Evolutionary conservation across 371 early-diverging fungal species (phyloP), one percentile per base, ranked within the genome.

Genomic region (Mucor circinelloides): DNA sequence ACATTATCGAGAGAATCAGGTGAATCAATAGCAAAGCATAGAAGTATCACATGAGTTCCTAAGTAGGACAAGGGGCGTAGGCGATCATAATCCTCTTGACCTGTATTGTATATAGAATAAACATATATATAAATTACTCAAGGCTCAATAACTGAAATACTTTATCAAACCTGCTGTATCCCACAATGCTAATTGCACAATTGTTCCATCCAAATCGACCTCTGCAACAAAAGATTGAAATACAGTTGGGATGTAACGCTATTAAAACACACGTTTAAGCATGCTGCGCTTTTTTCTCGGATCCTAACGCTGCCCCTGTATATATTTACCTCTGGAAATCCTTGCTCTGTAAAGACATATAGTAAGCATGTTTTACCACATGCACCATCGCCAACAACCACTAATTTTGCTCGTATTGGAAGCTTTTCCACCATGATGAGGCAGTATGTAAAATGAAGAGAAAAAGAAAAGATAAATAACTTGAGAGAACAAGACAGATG

Each of bases 341-440:
- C 68, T 60, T 72, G 71, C 48, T 71, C 72, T 28, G 80, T 71
- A 48, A 68, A 77, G 5, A 82, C 83, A 58, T 64, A 74, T 15
- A 82, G 64, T 66, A 81, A 64, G 58, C 80, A 84, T 6, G 85
- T 83, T 61, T 85, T 85, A 19, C 94, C 94, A 68, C 91, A 90
- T n/a, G 89, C 90, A 46, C 92, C 92, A 65, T 93, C 93, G 5
- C 93, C 93, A 32, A 93, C 90, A 44, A 90, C 82, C 27, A 93
- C 93, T 12, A 93, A 76, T 63, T 93, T 93, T 32, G 59, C 58
- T 56, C 66, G 13, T 17, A 44, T 60, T 30, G 60, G 42, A 15
- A 48, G 21, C 48, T 28, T 61, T 23, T 48, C 32, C 13, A 3
- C 34, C 50, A 61, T 50, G 6, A 30, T 2, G 9, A 8, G 10